phyloP scores from a whole-genome alignment of 192 early-diverging fungal genomes.

The Gonapodya prolifera region DNA sequence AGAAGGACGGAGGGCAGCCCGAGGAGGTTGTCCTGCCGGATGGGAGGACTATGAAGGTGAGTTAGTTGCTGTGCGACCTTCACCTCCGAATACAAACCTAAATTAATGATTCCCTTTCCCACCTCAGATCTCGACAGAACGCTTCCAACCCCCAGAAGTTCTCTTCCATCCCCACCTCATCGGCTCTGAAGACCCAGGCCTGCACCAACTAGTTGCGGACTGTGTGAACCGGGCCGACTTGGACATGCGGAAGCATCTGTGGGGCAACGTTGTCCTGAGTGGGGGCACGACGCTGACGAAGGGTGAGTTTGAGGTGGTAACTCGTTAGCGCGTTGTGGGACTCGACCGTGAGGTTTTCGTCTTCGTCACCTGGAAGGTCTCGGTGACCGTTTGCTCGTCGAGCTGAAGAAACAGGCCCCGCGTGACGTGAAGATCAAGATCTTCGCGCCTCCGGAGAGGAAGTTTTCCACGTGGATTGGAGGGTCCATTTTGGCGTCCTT shows the following conservation, averaged over 20 bases:
- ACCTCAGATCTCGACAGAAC: slow-evolving; percentile 68
- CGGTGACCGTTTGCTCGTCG: slow-evolving; percentile 82
- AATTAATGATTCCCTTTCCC: not conserved
- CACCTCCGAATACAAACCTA: not conserved
- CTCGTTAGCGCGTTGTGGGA: too few species aligned
- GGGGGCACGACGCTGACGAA: slow-evolving; percentile 92
- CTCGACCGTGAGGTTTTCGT: not conserved
- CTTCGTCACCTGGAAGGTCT: slow-evolving; percentile 40
- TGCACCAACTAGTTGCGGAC: slow-evolving; percentile 89
- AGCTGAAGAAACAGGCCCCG: slow-evolving; percentile 77
- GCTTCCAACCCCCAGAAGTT: slow-evolving; percentile 91
- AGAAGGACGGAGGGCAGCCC: slow-evolving; percentile 72
- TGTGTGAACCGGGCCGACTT: slow-evolving; percentile 88
- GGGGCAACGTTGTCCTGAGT: slow-evolving; percentile 83
- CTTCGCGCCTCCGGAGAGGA: slow-evolving; percentile 91
- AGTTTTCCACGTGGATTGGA: too few species aligned
- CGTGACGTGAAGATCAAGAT: slow-evolving; percentile 98
- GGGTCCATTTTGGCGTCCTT: too few species aligned
- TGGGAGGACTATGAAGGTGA: slow-evolving; percentile 69
- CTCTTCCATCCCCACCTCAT: slow-evolving; percentile 90
- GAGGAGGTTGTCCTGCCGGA: slow-evolving; percentile 73
- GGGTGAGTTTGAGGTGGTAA: slow-evolving; percentile 21
- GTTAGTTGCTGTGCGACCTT: not conserved
- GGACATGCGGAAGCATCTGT: slow-evolving; percentile 81
- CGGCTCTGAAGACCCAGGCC: slow-evolving; percentile 81